Percentiles rank a stretch among this genome's conserved stretches.
Conservation (phyloP, 306 rosid genomes). For the Cucurbita moschata region DNA sequence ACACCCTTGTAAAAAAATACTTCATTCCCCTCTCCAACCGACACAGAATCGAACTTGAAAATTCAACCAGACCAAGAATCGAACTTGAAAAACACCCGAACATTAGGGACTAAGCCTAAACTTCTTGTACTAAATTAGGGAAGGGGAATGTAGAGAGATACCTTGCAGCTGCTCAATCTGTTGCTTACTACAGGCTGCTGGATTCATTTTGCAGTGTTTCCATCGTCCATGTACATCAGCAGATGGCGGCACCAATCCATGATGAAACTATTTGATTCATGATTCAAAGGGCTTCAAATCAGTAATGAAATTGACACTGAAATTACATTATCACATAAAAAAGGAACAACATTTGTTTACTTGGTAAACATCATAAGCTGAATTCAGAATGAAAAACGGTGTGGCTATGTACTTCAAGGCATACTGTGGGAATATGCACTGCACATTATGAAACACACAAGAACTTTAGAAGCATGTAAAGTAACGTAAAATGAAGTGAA, state of each 20-base stretch:
- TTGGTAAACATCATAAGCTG: slow-evolving; percentile 51
- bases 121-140: background rate
- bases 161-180: slow-evolving; percentile 65
- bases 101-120: background rate
- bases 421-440: slow-evolving; percentile 74
- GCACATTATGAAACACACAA: slow-evolving; percentile 14
- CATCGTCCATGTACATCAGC: slow-evolving; percentile 64
- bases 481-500: background rate
- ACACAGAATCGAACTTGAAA: too few relatives aligned
- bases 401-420: slow-evolving; percentile 35
- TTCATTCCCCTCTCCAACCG: too few relatives aligned
- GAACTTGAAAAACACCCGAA: background rate
- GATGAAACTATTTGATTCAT: slow-evolving; percentile 39
- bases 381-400: slow-evolving; percentile 61
- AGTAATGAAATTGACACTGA: background rate
- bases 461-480: too few relatives aligned
- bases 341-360: background rate
- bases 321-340: background rate
- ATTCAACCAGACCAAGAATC: too few relatives aligned
- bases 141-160: slow-evolving; percentile 4
- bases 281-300: background rate
- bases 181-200: slow-evolving; percentile 37
- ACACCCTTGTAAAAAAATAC: too few relatives aligned
- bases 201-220: slow-evolving; percentile 62
- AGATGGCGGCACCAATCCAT: slow-evolving; percentile 66